A percentile compares a stretch with the other conserved stretches of the same genome.
These are phyloP conservation scores for Mariannaea sp. DNA, from an alignment of 2,329 filamentous ascomycete genomes.

Conservation along the genomic window DNA sequence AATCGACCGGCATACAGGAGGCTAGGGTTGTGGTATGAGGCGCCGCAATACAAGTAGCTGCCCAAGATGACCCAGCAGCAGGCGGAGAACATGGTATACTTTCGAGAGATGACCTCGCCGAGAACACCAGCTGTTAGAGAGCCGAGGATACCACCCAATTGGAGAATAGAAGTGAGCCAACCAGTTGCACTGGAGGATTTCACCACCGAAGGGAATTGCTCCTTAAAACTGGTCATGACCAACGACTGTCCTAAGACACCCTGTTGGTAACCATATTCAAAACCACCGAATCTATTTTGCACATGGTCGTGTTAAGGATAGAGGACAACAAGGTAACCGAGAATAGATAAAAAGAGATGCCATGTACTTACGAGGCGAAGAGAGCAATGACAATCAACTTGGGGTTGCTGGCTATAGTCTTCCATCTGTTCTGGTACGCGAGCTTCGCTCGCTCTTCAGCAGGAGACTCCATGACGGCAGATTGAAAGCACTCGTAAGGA, in stretches of 20 bases:
- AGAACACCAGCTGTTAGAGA: conserved; percentile 53
- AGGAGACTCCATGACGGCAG: conserved; percentile 24
- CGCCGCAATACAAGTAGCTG: conserved; percentile 52
- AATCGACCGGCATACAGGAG: conserved; percentile 55
- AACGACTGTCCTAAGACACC: conserved; percentile 59
- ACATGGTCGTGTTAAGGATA: not conserved
- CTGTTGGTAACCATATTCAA: conserved; percentile 46
- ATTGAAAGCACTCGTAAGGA: not conserved
- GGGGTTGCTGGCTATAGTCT: conserved; percentile 31
- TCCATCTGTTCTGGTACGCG: conserved; percentile 33
- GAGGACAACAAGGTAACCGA: no score
- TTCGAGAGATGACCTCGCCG: conserved; percentile 54
- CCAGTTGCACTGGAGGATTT: conserved; percentile 52
- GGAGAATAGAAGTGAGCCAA: conserved; percentile 57
- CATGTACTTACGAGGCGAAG: conserved; percentile 34
- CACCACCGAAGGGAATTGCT: conserved; percentile 55
- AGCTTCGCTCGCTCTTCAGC: conserved; percentile 27
- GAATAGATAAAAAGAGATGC: no score
- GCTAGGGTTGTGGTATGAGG: conserved; percentile 44
- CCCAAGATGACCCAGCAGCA: conserved; percentile 53
- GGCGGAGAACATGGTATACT: conserved; percentile 57
- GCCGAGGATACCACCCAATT: conserved; percentile 55
- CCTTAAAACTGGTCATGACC: conserved; percentile 56
- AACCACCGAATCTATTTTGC: conserved; percentile 29
- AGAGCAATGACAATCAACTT: conserved; percentile 33